Percentiles rank a stretch among this genome's conserved stretches.
These are phyloP conservation scores for Phytophthora quininea DNA, from an alignment of 352 stramenopile species.

Conservation along the genomic window DNA sequence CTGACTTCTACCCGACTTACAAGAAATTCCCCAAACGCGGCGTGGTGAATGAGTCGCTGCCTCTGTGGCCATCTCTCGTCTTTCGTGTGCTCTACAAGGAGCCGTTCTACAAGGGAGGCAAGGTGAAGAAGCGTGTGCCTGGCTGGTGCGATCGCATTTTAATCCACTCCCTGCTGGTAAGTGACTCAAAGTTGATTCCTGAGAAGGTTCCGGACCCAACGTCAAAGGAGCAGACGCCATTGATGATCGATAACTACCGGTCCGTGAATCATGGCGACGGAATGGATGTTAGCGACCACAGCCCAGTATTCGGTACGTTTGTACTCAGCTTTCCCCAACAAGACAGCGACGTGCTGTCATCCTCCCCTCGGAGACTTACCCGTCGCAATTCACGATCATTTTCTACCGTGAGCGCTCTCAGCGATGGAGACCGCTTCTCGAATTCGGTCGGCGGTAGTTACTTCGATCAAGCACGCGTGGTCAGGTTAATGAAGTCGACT, in stretches of 20 bases:
- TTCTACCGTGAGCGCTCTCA: slow-evolving; percentile 43
- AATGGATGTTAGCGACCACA: slow-evolving; percentile 88
- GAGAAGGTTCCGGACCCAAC: slow-evolving; percentile 78
- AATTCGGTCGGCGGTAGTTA: slow-evolving; percentile 61
- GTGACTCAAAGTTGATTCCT: slow-evolving; percentile 78
- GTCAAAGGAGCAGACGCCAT: slow-evolving; percentile 33
- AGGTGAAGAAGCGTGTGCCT: slow-evolving; percentile 89
- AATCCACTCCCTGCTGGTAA: slow-evolving; percentile 80
- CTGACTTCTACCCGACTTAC: slow-evolving; percentile 91
- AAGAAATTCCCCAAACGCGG: slow-evolving; percentile 86
- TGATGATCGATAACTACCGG: slow-evolving; percentile 77
- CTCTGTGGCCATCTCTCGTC: slow-evolving; percentile 75
- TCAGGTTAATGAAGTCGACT: slow-evolving; percentile 63
- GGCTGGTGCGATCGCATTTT: slow-evolving; percentile 89
- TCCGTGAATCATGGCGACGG: slow-evolving; percentile 82
- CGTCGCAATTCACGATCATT: slow-evolving; percentile 56
- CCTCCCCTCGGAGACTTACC: slow-evolving; percentile 23
- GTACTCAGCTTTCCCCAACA: slow-evolving; percentile 71
- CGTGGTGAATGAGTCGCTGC: slow-evolving; percentile 60
- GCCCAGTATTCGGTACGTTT: slow-evolving; percentile 79
- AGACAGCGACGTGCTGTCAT: slow-evolving; percentile 25
- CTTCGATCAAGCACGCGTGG: slow-evolving; percentile 78
- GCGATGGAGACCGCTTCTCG: slow-evolving; percentile 31
- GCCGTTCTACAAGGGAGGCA: slow-evolving; percentile 89
- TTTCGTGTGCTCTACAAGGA: slow-evolving; percentile 89